Base-by-base conservation (phyloP, 805 yeast genomes). In the Candida glaebosa region DNA sequence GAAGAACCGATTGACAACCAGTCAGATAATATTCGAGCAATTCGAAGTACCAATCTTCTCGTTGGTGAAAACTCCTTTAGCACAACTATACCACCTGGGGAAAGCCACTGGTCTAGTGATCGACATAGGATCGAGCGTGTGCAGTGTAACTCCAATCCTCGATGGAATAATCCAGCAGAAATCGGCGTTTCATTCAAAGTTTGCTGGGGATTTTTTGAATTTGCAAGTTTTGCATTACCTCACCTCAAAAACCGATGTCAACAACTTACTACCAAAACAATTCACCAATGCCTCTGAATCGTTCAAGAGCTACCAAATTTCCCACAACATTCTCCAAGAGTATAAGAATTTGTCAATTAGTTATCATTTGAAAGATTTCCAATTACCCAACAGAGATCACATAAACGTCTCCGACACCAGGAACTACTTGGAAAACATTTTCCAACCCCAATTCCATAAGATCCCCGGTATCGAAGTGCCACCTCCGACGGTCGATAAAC, bases 171-270 rank as follows among this genome's bases (percentile, higher is more conserved):
- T 87, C 39, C 74, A 84, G 40, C 65, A 73, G 48, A 84, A 82
- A 56, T 84, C 87, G 36, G 72, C 79, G 4, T 67, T 75, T 45
- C 84, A 79, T 58, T 76, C 87, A 12, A 80, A 78, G 51, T 85
- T 75, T 57, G 96, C 90, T 3, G 98, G 97, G 7, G 91, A 89
- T 58, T 90, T 84, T 58, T 60, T 86, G 41, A 85, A 83, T 58
- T 70, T 78, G 39, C 87, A 85, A 61, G 67, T 81, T 2, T 60
- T 75, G 48, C 68, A 76, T 38, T 76, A 54, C 65, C 52, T 71
- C 73, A 42, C 49, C 12, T 38, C 41, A 2, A 49, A 51, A n/a
- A 41, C 47, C 1, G 35, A 45, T 4, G 17, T 46, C 7, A 48
- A 50, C 22, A 42, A 45, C 33, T 48, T 55, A 19, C 18, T 58